These are phyloP conservation scores for Hymenoscyphus infarciens DNA, from an alignment of 2,329 filamentous ascomycete species.

Conservation along the genomic window DNA sequence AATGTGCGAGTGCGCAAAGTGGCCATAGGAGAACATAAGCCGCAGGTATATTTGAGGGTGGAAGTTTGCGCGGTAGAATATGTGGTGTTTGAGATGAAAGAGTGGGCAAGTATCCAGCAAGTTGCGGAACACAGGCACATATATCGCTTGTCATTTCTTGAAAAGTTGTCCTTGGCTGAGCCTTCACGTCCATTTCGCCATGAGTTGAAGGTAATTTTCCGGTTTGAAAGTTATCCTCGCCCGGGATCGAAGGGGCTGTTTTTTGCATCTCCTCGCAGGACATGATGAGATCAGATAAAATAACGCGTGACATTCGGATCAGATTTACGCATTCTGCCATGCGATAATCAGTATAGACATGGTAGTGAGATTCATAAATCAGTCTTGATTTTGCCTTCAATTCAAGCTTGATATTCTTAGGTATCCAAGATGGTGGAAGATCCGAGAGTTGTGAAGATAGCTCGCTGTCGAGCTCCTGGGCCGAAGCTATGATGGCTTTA, in stretches of 20 bases:
- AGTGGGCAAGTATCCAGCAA: constrained; percentile 7
- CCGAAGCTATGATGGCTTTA: constrained; percentile 1
- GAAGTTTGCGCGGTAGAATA: background rate
- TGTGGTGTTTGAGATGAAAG: background rate
- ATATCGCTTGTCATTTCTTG: constrained; percentile 3
- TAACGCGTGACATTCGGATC: constrained; percentile 14
- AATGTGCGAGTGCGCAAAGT: constrained; percentile 10
- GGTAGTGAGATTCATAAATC: constrained; percentile 18
- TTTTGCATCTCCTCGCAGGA: constrained; percentile 1
- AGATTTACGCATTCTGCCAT: constrained; percentile 16
- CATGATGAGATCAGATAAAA: constrained; percentile 11
- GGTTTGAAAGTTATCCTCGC: too few relatives aligned
- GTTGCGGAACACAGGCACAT: constrained; percentile 14
- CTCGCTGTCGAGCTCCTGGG: background rate
- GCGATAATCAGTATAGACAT: constrained; percentile 17
- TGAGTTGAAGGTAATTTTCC: too few relatives aligned
- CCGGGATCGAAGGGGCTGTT: background rate
- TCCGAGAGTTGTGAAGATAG: background rate
- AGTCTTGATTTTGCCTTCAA: background rate
- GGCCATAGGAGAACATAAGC: constrained; percentile 16
- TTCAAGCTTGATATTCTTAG: background rate
- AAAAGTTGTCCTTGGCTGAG: background rate
- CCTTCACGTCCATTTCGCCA: background rate
- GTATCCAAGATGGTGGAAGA: constrained; percentile 3
- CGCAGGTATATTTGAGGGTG: background rate